Evolutionary conservation across 139 green algal species (phyloP).

Genomic region (Pleodorina starrii): DNA sequence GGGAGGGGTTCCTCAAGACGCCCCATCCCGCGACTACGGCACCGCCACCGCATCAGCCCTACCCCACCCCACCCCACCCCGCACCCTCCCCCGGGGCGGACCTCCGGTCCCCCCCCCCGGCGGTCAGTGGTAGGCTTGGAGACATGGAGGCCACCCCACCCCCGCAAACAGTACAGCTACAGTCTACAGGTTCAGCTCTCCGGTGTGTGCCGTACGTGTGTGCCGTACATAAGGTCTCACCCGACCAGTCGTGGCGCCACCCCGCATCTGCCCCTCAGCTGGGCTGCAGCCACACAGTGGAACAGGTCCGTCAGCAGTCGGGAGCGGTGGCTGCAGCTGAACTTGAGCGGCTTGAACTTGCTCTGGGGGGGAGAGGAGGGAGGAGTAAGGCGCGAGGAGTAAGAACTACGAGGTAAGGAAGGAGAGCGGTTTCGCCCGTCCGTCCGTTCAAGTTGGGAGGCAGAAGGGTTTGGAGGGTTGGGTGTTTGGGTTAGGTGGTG

Average conservation of each 20-base stretch:
- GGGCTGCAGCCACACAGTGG: conserved; percentile 70
- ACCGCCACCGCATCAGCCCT: too few relatives aligned
- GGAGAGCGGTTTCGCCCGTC: neutral
- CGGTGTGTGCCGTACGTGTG: too few relatives aligned
- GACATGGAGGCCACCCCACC: too few relatives aligned
- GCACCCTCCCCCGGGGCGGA: too few relatives aligned
- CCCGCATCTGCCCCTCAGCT: conserved; percentile 50
- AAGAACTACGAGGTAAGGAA: neutral
- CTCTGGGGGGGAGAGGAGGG: conserved; percentile 49
- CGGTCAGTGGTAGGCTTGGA: too few relatives aligned
- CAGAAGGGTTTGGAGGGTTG: neutral
- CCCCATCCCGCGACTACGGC: too few relatives aligned
- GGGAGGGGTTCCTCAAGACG: too few relatives aligned
- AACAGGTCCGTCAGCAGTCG: conserved; percentile 85
- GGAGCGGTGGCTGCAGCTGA: conserved; percentile 77
- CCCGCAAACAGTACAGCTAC: too few relatives aligned
- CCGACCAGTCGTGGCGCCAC: conserved; percentile 47
- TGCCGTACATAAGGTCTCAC: too few relatives aligned
- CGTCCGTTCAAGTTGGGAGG: neutral
- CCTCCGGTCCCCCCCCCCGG: too few relatives aligned
- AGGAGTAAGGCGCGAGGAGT: neutral
- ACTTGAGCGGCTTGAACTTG: conserved; percentile 87
- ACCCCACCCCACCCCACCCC: too few relatives aligned
- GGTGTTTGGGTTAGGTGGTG: neutral
- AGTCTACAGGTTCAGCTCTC: too few relatives aligned